Base-by-base conservation (phyloP, 202 grass and related monocot genomes). In the Tripidium arundinaceum region DNA sequence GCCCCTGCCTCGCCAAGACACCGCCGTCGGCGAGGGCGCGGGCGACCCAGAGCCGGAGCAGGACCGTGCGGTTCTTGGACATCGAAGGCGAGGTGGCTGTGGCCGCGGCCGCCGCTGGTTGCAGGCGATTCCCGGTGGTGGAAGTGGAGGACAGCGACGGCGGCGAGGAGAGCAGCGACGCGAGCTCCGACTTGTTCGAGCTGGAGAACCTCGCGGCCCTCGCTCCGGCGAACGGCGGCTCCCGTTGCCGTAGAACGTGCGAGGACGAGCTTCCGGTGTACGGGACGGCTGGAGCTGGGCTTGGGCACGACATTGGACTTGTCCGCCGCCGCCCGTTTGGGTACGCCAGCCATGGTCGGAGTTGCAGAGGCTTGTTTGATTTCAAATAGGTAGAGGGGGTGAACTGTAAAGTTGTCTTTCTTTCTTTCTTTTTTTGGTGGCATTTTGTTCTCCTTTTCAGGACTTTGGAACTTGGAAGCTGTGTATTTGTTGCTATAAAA, bases 131-230 rank as follows among this genome's bases (percentile, higher is more conserved):
- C 39, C 83, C 84, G 21, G 75, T 65, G 47, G 60, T 76, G 10
- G 80, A 86, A 59, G 86, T 90, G 43, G 91, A 77, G 42, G 89
- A 24, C 76, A 69, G 68, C 18, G 81, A 81, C 77, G 73, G 63
- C 37, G 80, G 81, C 36, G 62, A 92, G 29, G 86, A 78, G 43
- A 86, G 78, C 55, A 98, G 90, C 83, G 92, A 91, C 75, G 85
- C 84, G 21, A 94, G 92, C 82, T 98, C 92, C 1, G 92, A 98
- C 80, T 39, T 98, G 82, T 98, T 94, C 86, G 95, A 98, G 84
- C 62, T 98, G 26, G 90, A 98, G 24, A 87, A 59, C 74, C 86
- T 97, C 11, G 76, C 85, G 5, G 72, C 39, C 25, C n/a, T 28
- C 11, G 72, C 39, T 73, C 72, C 78, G 18, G 39, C 61, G 8